Conservation (phyloP, 768 basidiomycete genomes). For the Mycena pura region DNA sequence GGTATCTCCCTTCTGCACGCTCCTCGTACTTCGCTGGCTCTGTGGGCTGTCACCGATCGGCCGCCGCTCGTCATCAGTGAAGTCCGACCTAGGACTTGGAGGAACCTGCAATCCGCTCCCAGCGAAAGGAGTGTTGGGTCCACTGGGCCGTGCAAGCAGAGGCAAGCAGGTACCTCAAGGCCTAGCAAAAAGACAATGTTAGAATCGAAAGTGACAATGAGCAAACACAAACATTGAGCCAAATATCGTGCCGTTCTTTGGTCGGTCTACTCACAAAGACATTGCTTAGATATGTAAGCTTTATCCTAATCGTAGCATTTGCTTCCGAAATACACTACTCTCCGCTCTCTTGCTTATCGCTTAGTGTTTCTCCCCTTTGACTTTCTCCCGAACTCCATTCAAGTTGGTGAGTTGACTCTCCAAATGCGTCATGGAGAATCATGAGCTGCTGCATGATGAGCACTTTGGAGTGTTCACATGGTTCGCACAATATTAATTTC, state of each 20-base stretch:
- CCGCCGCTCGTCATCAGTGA: slow-evolving; percentile 60
- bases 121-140: slow-evolving; percentile 45
- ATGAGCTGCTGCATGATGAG: too few relatives aligned
- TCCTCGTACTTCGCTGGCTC: slow-evolving; percentile 76
- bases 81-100: slow-evolving; percentile 58
- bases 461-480: too few relatives aligned
- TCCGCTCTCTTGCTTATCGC: too few relatives aligned
- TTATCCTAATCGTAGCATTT: too few relatives aligned
- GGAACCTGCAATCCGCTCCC: slow-evolving; percentile 45
- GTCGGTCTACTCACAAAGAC: too few relatives aligned
- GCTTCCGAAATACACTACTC: too few relatives aligned
- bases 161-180: slow-evolving; percentile 89
- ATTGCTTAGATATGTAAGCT: too few relatives aligned
- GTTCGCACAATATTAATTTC: too few relatives aligned
- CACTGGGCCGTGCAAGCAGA: slow-evolving; percentile 77
- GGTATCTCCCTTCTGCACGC: slow-evolving; percentile 61
- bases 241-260: slow-evolving; percentile 96
- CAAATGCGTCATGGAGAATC: too few relatives aligned
- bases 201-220: slow-evolving; percentile 9
- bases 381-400: too few relatives aligned
- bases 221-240: slow-evolving; percentile 75
- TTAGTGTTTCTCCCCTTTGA: too few relatives aligned
- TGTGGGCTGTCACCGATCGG: slow-evolving; percentile 60
- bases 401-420: too few relatives aligned
- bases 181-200: slow-evolving; percentile 54